Conservation (phyloP, 192 early-diverging fungal genomes). For the Coemansia sp. region DNA sequence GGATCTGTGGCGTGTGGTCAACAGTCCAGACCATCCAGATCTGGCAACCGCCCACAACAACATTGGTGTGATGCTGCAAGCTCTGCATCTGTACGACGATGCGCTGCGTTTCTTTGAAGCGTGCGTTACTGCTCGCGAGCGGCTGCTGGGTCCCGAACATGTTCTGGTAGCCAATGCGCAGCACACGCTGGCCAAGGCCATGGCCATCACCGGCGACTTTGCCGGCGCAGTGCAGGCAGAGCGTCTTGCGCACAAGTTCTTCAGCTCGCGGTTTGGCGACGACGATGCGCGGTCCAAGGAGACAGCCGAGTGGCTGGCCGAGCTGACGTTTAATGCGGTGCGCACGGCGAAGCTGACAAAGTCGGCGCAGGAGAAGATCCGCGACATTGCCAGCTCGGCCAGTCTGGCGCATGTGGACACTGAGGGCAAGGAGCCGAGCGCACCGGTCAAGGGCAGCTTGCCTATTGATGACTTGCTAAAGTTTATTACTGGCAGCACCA, state of each 20-base stretch:
- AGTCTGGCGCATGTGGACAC: constrained; percentile 42
- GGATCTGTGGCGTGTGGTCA: constrained; percentile 77
- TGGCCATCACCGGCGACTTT: constrained; percentile 71
- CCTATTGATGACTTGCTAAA: constrained; percentile 77
- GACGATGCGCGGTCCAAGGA: constrained; percentile 74
- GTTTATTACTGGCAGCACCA: constrained; percentile 58
- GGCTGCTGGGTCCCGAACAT: constrained; percentile 68
- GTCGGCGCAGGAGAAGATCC: constrained; percentile 36
- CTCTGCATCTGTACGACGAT: constrained; percentile 59
- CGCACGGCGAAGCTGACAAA: constrained; percentile 52
- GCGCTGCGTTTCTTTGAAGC: constrained; percentile 71
- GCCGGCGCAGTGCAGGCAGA: constrained; percentile 72
- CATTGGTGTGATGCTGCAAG: constrained; percentile 75
- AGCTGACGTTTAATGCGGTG: constrained; percentile 63
- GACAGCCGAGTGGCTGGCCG: constrained; percentile 63
- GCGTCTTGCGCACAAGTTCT: constrained; percentile 65
- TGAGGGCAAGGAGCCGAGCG: constrained; percentile 9
- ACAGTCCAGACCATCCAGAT: constrained; percentile 76
- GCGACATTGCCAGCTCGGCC: constrained; percentile 21
- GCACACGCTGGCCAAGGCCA: constrained; percentile 77
- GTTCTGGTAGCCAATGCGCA: constrained; percentile 65
- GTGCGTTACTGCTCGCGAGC: constrained; percentile 65
- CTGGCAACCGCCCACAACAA: constrained; percentile 73
- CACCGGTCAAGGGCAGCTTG: constrained; percentile 61
- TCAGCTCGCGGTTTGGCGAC: constrained; percentile 60